phyloP scores from a whole-genome alignment of 129 eudicot species.

The Tanacetum coccineum region DNA sequence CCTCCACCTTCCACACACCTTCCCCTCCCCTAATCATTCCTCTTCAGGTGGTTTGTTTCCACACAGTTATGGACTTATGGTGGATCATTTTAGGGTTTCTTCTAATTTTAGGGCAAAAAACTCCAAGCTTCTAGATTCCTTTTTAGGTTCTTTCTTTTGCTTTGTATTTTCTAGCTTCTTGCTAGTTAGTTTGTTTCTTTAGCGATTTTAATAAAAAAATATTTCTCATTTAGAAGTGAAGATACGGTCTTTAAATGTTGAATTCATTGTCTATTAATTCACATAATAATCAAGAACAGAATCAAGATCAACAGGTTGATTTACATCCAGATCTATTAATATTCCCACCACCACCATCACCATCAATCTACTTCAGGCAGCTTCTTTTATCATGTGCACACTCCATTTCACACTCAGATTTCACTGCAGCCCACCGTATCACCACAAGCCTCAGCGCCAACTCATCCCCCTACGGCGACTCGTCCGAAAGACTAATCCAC shows the following conservation, averaged over 20 bases:
- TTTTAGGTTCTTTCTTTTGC: no score
- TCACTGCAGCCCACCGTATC: slow-evolving; percentile 69
- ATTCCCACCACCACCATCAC: slow-evolving; percentile 29
- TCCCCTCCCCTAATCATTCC: slow-evolving; percentile 15
- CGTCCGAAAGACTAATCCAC: slow-evolving; percentile 62
- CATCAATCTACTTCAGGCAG: slow-evolving; percentile 63
- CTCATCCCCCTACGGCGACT: slow-evolving; percentile 67
- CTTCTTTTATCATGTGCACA: slow-evolving; percentile 74
- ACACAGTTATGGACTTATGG: no score
- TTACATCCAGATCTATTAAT: slow-evolving; percentile 31
- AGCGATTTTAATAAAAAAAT: no score
- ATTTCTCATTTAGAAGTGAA: neutral
- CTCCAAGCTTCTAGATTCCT: neutral
- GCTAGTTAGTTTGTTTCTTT: no score
- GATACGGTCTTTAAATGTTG: slow-evolving; percentile 25
- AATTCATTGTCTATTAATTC: slow-evolving; percentile 32
- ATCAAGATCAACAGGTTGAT: slow-evolving; percentile 21
- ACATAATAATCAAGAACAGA: neutral
- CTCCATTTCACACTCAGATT: slow-evolving; percentile 57
- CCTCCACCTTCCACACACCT: slow-evolving; percentile 21
- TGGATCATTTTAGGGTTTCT: slow-evolving; percentile 18
- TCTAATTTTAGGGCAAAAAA: neutral
- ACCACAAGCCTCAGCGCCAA: slow-evolving; percentile 45
- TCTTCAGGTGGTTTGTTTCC: slow-evolving; percentile 23
- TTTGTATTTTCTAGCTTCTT: no score